Evolutionary conservation across 2,329 filamentous ascomycete genomes (phyloP), one percentile per base, ranked within the genome.

Genomic region (Trichophyton mentagrophytes): DNA sequence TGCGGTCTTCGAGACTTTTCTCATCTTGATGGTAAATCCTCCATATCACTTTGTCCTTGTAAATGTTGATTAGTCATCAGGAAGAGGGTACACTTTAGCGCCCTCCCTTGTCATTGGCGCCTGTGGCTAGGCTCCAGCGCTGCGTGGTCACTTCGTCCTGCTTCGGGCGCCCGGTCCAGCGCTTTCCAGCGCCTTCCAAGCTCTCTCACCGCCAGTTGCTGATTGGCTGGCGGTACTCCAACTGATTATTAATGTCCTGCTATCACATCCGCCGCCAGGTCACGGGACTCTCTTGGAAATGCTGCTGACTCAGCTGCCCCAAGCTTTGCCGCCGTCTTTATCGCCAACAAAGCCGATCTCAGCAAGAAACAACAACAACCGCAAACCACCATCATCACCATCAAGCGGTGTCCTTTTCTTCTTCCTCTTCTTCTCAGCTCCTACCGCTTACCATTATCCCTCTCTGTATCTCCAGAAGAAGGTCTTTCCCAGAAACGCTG

Each of bases 171-270:
- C 33, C 44, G 9, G 17, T 65, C 64, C 57, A 60, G 56, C 51
- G 61, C 47, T 17, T 64, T 65, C 62, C 62, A 65, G 57, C 47
- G 33, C 51, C 53, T 65, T 65, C 64, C 59, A 61, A 42, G 27
- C 27, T 42, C 9, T 13, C 11, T 30, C 33, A 9, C 27, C 25
- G 44, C 57, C 27, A 3, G 27, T 2, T 30, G 40, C 38, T 65
- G 62, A 65, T 65, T 65, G 62, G 63, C 51, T 33, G 13, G 25
- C 6, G 55, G 33, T 2, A 11, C 46, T 30, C 5, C 22, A 25
- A 15, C n/a, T 44, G 27, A 22, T 30, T 33, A 30, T 22, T 33
- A 33, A n/a, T 57, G 20, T 40, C 3, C 44, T 57, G 36, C 58
- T 33, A 55, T 59, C 42, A n/a, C n/a, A n/a, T 3, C 44, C 25